Evolutionary conservation across 805 yeast species (phyloP).

Genomic region (Pichia membranifaciens): DNA sequence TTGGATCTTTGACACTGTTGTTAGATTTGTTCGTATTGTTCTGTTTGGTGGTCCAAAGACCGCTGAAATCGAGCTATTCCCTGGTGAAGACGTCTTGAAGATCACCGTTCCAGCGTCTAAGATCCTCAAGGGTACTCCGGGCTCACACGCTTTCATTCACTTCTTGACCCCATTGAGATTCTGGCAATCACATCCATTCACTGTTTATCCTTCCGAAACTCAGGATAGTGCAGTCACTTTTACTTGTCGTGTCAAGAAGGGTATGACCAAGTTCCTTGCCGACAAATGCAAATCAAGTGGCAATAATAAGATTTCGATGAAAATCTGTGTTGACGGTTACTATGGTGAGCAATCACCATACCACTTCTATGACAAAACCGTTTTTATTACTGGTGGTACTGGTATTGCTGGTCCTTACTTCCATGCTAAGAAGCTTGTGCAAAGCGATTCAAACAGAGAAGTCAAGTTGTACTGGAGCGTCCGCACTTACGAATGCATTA

Average conservation of each 20-base stretch:
- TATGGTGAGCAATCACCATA: slow-evolving; percentile 56
- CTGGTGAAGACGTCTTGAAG: slow-evolving; percentile 43
- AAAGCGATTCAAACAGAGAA: slow-evolving; percentile 28
- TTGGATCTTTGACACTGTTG: slow-evolving; percentile 50
- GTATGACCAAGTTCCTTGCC: slow-evolving; percentile 45
- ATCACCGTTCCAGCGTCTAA: slow-evolving; percentile 43
- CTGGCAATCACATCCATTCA: slow-evolving; percentile 62
- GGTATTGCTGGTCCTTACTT: slow-evolving; percentile 60
- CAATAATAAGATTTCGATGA: slow-evolving; percentile 21
- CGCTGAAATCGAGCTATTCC: slow-evolving; percentile 28
- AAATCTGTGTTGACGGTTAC: slow-evolving; percentile 59
- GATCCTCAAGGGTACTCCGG: slow-evolving; percentile 47
- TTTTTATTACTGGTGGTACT: slow-evolving; percentile 67
- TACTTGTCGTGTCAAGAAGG: slow-evolving; percentile 50
- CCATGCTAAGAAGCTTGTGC: slow-evolving; percentile 34
- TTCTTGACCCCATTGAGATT: slow-evolving; percentile 47
- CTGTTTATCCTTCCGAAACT: slow-evolving; percentile 38
- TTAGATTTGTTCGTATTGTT: slow-evolving; percentile 37
- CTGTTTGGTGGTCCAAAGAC: slow-evolving; percentile 32
- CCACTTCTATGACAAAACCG: slow-evolving; percentile 45
- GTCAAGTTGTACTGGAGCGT: slow-evolving; percentile 60
- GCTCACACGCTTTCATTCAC: slow-evolving; percentile 54
- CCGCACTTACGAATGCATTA: slow-evolving; percentile 44
- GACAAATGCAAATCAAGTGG: slow-evolving; percentile 17
- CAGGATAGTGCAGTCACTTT: slow-evolving; percentile 36